These are phyloP conservation scores for Pestalotiopsis sp. DNA, from an alignment of 2,329 filamentous ascomycete species.

Conservation along the genomic window DNA sequence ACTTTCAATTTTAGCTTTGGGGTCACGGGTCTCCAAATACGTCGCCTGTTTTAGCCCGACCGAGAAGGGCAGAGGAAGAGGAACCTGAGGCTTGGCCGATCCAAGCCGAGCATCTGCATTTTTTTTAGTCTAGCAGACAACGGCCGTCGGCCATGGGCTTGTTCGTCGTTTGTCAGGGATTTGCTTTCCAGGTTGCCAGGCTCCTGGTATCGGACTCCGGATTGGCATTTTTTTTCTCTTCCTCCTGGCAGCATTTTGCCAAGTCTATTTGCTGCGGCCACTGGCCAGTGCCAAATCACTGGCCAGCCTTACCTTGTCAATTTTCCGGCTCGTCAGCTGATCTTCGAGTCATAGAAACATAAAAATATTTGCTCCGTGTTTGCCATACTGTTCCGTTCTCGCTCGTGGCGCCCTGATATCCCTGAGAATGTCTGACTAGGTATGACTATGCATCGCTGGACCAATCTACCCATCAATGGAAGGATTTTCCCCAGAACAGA, in stretches of 20 bases:
- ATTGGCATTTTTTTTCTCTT: background rate
- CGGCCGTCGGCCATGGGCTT: background rate
- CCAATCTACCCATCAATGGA: background rate
- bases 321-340: background rate
- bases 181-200: background rate
- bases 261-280: background rate
- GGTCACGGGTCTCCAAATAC: background rate
- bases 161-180: background rate
- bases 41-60: background rate
- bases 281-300: background rate
- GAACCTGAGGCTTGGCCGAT: constrained; percentile 5
- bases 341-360: background rate
- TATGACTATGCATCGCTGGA: background rate
- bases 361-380: background rate
- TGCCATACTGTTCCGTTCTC: background rate
- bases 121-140: background rate
- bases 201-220: background rate
- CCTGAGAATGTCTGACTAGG: background rate
- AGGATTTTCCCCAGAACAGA: background rate
- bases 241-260: background rate
- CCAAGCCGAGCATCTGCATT: constrained; percentile 3
- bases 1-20: background rate
- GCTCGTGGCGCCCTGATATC: background rate
- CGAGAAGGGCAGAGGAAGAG: background rate
- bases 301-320: background rate